phyloP scores from a whole-genome alignment of 2,329 filamentous ascomycete species.

The Xylariaceae sp. region DNA sequence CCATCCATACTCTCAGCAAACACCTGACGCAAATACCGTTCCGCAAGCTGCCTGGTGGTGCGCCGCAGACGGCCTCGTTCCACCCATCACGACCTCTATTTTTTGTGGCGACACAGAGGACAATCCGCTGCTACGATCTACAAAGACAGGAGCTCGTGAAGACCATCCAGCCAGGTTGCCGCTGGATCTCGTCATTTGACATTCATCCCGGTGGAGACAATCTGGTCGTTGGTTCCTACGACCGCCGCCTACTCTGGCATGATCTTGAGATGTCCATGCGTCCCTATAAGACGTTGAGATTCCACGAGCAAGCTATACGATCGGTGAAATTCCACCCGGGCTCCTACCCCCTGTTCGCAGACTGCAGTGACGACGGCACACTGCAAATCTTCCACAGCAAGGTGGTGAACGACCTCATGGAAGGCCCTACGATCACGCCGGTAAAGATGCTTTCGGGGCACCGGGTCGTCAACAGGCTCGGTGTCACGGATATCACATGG shows the following conservation, averaged over 20 bases:
- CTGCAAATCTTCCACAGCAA: constrained; percentile 96
- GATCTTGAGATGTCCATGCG: constrained; percentile 86
- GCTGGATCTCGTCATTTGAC: constrained; percentile 90
- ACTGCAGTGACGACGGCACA: constrained; percentile 90
- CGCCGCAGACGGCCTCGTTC: constrained; percentile 86
- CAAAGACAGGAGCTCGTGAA: constrained; percentile 88
- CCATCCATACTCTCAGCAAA: constrained; percentile 92
- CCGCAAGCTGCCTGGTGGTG: constrained; percentile 62
- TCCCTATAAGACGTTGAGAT: constrained; percentile 94
- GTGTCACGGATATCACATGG: constrained; percentile 94
- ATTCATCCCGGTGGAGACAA: constrained; percentile 93
- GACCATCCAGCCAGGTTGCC: constrained; percentile 85
- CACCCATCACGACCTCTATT: constrained; percentile 90
- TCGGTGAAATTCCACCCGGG: constrained; percentile 77
- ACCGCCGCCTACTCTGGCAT: constrained; percentile 91
- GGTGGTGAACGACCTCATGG: constrained; percentile 90
- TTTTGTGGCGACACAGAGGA: constrained; percentile 92
- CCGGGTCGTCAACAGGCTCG: constrained; percentile 77
- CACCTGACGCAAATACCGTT: constrained; percentile 95
- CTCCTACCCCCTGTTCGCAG: constrained; percentile 77
- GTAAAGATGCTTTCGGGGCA: constrained; percentile 92
- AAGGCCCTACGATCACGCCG: constrained; percentile 93
- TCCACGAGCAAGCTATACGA: constrained; percentile 88
- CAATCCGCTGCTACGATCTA: constrained; percentile 90
- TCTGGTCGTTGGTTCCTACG: constrained; percentile 89